Evolutionary conservation across 495 filamentous ascomycete species (phyloP).

Genomic region (Penicillium soppii): DNA sequence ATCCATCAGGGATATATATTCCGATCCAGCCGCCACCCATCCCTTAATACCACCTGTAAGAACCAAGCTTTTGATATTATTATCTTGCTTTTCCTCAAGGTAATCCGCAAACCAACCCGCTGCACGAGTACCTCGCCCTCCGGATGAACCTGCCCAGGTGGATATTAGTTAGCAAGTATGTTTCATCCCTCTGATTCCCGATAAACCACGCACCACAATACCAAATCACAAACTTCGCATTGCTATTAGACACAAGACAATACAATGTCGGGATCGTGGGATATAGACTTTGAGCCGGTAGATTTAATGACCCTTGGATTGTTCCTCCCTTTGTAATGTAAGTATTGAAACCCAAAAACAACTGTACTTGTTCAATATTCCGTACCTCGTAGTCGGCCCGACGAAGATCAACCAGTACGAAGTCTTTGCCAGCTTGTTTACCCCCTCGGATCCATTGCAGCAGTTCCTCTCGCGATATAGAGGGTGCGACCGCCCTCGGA

Average conservation of each 20-base stretch:
- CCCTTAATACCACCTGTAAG: constrained; percentile 63
- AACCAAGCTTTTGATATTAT: constrained; percentile 51
- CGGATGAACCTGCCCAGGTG: constrained; percentile 66
- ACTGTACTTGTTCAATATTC: background rate
- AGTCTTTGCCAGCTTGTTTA: constrained; percentile 46
- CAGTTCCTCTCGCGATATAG: constrained; percentile 37
- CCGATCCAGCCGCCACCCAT: constrained; percentile 57
- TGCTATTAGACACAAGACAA: constrained; percentile 48
- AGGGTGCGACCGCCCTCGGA: constrained; percentile 26
- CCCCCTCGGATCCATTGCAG: constrained; percentile 39
- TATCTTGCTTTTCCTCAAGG: constrained; percentile 45
- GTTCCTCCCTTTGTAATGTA: constrained; percentile 60
- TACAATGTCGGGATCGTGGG: constrained; percentile 58
- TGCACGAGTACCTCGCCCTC: constrained; percentile 59
- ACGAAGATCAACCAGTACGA: constrained; percentile 62
- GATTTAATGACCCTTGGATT: constrained; percentile 65
- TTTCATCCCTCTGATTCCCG: no score
- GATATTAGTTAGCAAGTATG: background rate
- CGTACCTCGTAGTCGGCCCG: constrained; percentile 60
- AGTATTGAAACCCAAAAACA: background rate
- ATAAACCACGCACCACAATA: constrained; percentile 63
- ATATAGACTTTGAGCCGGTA: constrained; percentile 67
- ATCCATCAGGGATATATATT: constrained; percentile 56
- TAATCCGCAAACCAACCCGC: constrained; percentile 68
- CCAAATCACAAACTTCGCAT: constrained; percentile 56